These are phyloP conservation scores for Quillaja saponaria DNA, from an alignment of 306 rosid genomes.

Conservation along the genomic window DNA sequence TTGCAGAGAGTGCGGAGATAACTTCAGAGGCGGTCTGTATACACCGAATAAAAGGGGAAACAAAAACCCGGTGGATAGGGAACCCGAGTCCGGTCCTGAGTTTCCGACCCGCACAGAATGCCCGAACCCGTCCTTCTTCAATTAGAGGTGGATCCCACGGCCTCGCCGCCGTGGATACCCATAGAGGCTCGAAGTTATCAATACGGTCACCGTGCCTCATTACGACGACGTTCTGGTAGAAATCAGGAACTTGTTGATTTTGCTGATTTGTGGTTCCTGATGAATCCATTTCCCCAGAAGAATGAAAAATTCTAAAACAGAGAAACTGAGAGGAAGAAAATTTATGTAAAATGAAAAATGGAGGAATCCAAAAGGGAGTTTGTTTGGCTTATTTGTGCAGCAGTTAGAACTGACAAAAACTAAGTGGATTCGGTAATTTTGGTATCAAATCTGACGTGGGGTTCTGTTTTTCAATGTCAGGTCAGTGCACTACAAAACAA, in stretches of 20 bases:
- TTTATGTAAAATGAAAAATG: too few relatives aligned
- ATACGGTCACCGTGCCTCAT: constrained; percentile 97
- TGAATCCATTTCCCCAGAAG: constrained; percentile 36
- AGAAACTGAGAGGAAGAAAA: too few relatives aligned
- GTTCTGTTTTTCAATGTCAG: too few relatives aligned
- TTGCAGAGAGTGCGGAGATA: constrained; percentile 55
- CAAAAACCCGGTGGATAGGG: constrained; percentile 66
- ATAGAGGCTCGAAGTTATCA: constrained; percentile 58
- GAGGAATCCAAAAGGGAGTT: too few relatives aligned
- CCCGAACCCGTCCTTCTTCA: constrained; percentile 55
- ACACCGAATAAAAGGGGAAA: constrained; percentile 92
- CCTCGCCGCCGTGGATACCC: constrained; percentile 50
- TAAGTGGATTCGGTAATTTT: too few relatives aligned
- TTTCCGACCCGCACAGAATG: constrained; percentile 57
- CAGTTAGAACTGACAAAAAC: too few relatives aligned
- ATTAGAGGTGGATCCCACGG: constrained; percentile 88
- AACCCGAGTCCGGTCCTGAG: constrained; percentile 47
- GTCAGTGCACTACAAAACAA: too few relatives aligned
- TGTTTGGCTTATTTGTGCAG: too few relatives aligned
- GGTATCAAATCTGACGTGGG: too few relatives aligned
- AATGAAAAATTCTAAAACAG: too few relatives aligned
- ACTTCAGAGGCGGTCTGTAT: constrained; percentile 75
- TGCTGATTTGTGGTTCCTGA: neutral
- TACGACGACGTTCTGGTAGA: constrained; percentile 72
- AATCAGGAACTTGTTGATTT: constrained; percentile 3